Evolutionary conservation across 2,329 filamentous ascomycete species (phyloP), one percentile per base, ranked within the genome.

Genomic region (Tolypocladium guangdongense): DNA sequence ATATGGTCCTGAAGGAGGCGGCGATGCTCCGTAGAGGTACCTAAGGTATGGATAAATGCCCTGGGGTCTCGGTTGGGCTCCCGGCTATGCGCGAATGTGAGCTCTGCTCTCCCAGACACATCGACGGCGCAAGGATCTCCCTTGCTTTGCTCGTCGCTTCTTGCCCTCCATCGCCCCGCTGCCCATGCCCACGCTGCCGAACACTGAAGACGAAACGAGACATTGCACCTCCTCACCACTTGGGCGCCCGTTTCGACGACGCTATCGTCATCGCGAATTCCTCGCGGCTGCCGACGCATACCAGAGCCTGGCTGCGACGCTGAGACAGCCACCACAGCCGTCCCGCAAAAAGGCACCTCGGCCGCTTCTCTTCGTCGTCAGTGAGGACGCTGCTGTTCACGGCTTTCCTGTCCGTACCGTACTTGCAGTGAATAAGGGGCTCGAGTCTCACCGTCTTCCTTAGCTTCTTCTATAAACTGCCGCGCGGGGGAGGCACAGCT

Each of bases 181-280:
- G 38, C 20, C 22, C 39, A 41, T 24, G 20, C 38, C 12, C 38
- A 41, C 20, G 20, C 20, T 41, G 38, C 38, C 11, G 20, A 24
- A 27, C 14, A 18, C 8, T 16, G 14, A 45, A 24, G 41, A 45
- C 41, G 24, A n/a, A 27, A n/a, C 41, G 24, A 45, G 24, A 45
- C 41, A 45, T 45, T 14, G 27, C 43, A 32, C 16, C 43, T 7
- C 43, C 43, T 20, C 43, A 1, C 20, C n/a, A n/a, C n/a, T n/a
- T n/a, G n/a, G n/a, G n/a, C n/a, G n/a, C n/a, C n/a, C n/a, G n/a
- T n/a, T n/a, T n/a, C n/a, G n/a, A n/a, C n/a, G n/a, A n/a, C n/a
- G n/a, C n/a, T n/a, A n/a, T n/a, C n/a, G n/a, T n/a, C n/a, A n/a
- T 46, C 50, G 50, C 32, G 10, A 39, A 51, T 51, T 51, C 39